phyloP scores from a whole-genome alignment of 2,329 filamentous ascomycete species.

The Penicillium palitans region DNA sequence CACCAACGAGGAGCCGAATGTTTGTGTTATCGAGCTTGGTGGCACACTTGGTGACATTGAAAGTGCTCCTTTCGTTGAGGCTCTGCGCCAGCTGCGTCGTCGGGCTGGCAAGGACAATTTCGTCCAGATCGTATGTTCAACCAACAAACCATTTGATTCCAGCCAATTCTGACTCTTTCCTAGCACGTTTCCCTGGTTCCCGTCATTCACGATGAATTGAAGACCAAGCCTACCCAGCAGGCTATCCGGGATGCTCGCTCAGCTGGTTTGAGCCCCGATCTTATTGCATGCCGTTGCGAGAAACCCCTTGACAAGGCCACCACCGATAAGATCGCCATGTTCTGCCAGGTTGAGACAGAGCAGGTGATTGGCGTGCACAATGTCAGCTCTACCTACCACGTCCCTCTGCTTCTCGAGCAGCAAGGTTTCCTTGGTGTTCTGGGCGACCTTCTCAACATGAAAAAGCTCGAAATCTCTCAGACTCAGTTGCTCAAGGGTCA shows the following conservation, averaged over 20 bases:
- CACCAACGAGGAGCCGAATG: conserved; percentile 76
- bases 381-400: conserved; percentile 87
- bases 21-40: conserved; percentile 73
- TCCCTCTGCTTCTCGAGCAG: conserved; percentile 81
- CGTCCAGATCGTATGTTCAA: conserved; percentile 61
- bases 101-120: conserved; percentile 76
- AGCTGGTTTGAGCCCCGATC: conserved; percentile 69
- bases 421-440: conserved; percentile 74
- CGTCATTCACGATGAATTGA: conserved; percentile 71
- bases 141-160: background rate
- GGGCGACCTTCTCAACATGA: conserved; percentile 63
- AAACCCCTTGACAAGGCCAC: conserved; percentile 69
- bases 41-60: conserved; percentile 70
- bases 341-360: conserved; percentile 80
- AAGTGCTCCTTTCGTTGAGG: conserved; percentile 82
- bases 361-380: conserved; percentile 87
- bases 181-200: conserved; percentile 73
- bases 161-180: background rate
- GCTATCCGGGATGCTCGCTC: conserved; percentile 82
- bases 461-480: conserved; percentile 43
- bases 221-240: conserved; percentile 94
- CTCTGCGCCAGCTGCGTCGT: conserved; percentile 73
- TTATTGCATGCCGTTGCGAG: conserved; percentile 93
- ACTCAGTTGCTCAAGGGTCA: conserved; percentile 62
- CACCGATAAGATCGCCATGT: conserved; percentile 81